Base-by-base conservation (phyloP, 176 grass and related monocot genomes). In the Luzula sylvatica region DNA sequence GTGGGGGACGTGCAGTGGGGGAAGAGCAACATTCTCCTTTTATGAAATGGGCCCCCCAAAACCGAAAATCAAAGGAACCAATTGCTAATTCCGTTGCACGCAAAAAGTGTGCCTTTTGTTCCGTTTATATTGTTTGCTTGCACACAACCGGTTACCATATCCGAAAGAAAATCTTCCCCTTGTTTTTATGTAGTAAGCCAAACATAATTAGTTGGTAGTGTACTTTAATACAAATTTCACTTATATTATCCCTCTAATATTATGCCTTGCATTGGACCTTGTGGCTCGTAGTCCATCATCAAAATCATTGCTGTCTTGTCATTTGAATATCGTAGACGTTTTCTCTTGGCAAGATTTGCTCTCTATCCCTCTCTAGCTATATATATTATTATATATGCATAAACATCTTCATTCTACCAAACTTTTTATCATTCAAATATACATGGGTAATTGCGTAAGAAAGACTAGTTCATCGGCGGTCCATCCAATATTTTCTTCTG, bases 361-460 rank as follows among this genome's bases (percentile, higher is more conserved):
- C 20, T 45, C 29, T 53, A 41, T 59, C 49, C 59, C 78, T 39
- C 65, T 70, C 46, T 40, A 20, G 44, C 22, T 35, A 22, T 75
- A 2, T n/a, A 8, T 2, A 11, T 29, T 3, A n/a, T 15, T 61
- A 6, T 49, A 19, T 25, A 59, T 68, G 39, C 48, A 69, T 59
- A 41, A 5, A 42, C 8, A 23, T 7, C 44, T 44, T 11, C 22
- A 69, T 27, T 57, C 28, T 58, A 15, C 11, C 0, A 59, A 29
- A 49, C 18, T 32, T 22, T 53, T 13, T 23, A 40, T 45, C 49
- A 24, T 13, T 39, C 41, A 1, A n/a, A 22, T 5, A 28, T 7
- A 45, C 1, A 83, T 83, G 83, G 83, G 75, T 15, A 69, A 72
- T 52, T 88, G 61, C 4, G 55, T 59, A 0, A 66, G 17, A 29